Conservation (phyloP, 331 rosid species). For the Rhamnella rubrinervis region DNA sequence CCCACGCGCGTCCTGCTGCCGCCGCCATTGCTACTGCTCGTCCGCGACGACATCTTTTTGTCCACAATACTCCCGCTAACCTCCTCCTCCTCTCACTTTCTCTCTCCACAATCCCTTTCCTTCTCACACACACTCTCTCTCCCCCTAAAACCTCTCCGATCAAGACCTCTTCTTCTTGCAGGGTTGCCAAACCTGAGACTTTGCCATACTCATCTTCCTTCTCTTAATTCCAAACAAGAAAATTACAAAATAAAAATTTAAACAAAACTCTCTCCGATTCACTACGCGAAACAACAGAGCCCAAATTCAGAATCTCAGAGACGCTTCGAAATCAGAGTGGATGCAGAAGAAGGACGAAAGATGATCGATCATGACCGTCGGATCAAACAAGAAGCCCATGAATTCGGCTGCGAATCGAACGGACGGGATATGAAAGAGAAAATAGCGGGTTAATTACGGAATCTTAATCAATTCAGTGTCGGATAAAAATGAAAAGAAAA, state of each 20-base stretch:
- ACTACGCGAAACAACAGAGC: neutral
- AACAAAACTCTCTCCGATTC: neutral
- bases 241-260: neutral
- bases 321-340: neutral
- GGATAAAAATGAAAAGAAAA: too few species aligned
- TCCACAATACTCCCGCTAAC: neutral
- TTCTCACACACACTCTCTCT: conserved; percentile 3
- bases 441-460: neutral
- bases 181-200: conserved; percentile 95
- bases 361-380: neutral
- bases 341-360: neutral
- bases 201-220: conserved; percentile 50
- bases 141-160: conserved; percentile 11
- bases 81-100: neutral
- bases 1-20: conserved; percentile 64
- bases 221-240: neutral
- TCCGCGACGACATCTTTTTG: conserved; percentile 49
- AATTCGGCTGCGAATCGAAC: conserved; percentile 16
- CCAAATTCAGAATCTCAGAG: conserved; percentile 3
- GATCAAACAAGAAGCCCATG: conserved; percentile 24
- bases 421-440: neutral
- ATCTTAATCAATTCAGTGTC: neutral
- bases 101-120: conserved; percentile 13
- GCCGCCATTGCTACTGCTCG: neutral
- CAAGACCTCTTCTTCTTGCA: conserved; percentile 84